Evolutionary conservation across 768 basidiomycete genomes (phyloP).

Genomic region (Russula dissimulans): DNA sequence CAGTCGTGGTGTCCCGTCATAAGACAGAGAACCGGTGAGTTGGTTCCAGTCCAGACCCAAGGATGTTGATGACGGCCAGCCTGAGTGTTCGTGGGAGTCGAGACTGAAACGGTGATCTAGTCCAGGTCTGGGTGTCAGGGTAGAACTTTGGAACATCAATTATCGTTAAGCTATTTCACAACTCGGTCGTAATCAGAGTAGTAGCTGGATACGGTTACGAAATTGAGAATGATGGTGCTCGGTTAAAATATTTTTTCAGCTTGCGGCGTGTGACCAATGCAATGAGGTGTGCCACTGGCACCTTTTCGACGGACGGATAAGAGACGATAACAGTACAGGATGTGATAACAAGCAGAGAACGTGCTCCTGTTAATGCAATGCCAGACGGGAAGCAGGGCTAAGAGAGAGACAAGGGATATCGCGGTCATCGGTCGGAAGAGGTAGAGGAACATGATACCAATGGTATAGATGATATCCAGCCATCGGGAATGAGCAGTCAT

Average conservation of each 20-base stretch:
- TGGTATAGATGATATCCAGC: slow-evolving; percentile 17
- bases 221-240: not conserved
- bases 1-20: too few relatives aligned
- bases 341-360: not conserved
- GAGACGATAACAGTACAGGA: not conserved
- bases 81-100: too few relatives aligned
- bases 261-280: not conserved
- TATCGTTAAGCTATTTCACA: too few relatives aligned
- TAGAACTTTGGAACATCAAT: too few relatives aligned
- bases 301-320: not conserved
- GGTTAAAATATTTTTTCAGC: not conserved
- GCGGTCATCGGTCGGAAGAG: not conserved
- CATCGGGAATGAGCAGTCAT: slow-evolving; percentile 7
- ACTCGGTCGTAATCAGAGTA: too few relatives aligned
- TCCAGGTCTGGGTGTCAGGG: too few relatives aligned
- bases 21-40: too few relatives aligned
- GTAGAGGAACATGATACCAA: slow-evolving; percentile 1
- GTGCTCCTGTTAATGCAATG: not conserved
- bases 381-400: not conserved
- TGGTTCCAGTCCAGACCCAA: not conserved
- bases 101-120: not conserved
- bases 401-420: not conserved
- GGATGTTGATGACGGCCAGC: not conserved
- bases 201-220: not conserved
- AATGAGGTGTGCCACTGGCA: not conserved